Evolutionary conservation across 352 stramenopile species (phyloP).

Genomic region (Plasmopara viticola): DNA sequence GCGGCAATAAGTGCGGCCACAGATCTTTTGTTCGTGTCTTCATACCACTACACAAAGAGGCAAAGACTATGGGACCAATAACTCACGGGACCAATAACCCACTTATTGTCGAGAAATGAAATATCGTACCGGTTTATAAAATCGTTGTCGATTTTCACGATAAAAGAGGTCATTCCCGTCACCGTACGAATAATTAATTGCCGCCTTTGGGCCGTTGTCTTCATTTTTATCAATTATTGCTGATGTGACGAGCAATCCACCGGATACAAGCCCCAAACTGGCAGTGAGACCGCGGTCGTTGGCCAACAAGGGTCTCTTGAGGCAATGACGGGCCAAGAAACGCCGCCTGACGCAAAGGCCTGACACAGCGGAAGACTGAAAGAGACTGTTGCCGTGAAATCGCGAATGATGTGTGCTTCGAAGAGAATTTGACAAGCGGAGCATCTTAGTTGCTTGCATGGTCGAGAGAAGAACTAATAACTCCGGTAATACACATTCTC

Average conservation of each 20-base stretch:
- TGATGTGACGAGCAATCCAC: conserved; percentile 37
- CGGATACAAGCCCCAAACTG: conserved; percentile 43
- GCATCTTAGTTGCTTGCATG: conserved; percentile 9
- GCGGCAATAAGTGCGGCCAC: conserved; percentile 53
- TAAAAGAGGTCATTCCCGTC: conserved; percentile 26
- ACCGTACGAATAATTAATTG: conserved; percentile 24
- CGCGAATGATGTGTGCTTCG: conserved; percentile 2
- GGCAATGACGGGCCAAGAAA: not conserved
- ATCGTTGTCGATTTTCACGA: conserved; percentile 15
- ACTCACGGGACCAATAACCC: not conserved
- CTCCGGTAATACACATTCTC: too few relatives aligned
- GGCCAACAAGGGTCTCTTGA: conserved; percentile 10
- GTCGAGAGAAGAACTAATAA: conserved; percentile 13
- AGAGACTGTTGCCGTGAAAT: not conserved
- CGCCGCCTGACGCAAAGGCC: not conserved
- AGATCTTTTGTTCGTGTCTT: conserved; percentile 59
- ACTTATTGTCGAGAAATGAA: not conserved
- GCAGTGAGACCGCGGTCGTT: conserved; percentile 38
- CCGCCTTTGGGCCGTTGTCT: conserved; percentile 1
- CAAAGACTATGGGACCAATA: not conserved
- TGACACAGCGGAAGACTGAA: not conserved
- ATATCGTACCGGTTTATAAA: conserved; percentile 19
- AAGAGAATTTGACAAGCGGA: conserved; percentile 2
- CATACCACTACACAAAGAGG: conserved; percentile 26
- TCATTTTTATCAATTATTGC: conserved; percentile 14